Percentiles rank a stretch among this genome's conserved stretches.
phyloP scores from a whole-genome alignment of 352 stramenopile species.

The Phytophthora vignae region DNA sequence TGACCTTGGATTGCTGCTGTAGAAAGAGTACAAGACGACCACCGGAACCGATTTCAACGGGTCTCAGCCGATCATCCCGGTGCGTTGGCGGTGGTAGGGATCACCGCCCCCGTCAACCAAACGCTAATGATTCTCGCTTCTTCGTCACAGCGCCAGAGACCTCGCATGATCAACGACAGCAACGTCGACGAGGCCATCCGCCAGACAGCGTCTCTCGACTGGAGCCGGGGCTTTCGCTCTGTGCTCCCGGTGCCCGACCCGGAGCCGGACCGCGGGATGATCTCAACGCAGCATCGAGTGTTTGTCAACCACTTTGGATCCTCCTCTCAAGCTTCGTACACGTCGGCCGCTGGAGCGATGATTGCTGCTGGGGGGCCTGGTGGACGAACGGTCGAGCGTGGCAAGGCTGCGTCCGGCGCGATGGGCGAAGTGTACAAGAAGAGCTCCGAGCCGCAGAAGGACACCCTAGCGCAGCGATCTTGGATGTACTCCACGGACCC shows the following conservation, averaged over 20 bases:
- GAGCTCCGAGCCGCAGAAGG: constrained; percentile 65
- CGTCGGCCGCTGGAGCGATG: constrained; percentile 29
- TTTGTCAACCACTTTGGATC: constrained; percentile 60
- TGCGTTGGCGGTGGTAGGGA: too few relatives aligned
- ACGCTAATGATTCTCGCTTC: too few relatives aligned
- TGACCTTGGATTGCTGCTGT: not conserved
- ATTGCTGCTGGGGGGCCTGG: constrained; percentile 56
- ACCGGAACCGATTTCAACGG: constrained; percentile 59
- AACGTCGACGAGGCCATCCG: constrained; percentile 67
- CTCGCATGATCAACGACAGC: constrained; percentile 66
- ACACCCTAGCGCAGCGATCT: constrained; percentile 75
- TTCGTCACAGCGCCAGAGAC: constrained; percentile 40
- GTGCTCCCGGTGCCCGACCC: constrained; percentile 57
- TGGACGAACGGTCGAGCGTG: constrained; percentile 54
- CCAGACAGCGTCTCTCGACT: constrained; percentile 47
- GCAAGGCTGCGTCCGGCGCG: constrained; percentile 67
- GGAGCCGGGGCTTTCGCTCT: constrained; percentile 61
- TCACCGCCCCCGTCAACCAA: too few relatives aligned
- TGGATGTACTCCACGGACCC: constrained; percentile 84
- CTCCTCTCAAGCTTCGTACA: constrained; percentile 17
- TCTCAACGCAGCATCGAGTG: constrained; percentile 68
- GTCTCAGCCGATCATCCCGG: constrained; percentile 36
- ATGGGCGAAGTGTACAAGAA: constrained; percentile 73
- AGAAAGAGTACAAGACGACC: constrained; percentile 80
- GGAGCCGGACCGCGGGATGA: constrained; percentile 65